Evolutionary conservation across 1,284 basidiomycete genomes (phyloP).

Genomic region (Ceratobasidium sp.): DNA sequence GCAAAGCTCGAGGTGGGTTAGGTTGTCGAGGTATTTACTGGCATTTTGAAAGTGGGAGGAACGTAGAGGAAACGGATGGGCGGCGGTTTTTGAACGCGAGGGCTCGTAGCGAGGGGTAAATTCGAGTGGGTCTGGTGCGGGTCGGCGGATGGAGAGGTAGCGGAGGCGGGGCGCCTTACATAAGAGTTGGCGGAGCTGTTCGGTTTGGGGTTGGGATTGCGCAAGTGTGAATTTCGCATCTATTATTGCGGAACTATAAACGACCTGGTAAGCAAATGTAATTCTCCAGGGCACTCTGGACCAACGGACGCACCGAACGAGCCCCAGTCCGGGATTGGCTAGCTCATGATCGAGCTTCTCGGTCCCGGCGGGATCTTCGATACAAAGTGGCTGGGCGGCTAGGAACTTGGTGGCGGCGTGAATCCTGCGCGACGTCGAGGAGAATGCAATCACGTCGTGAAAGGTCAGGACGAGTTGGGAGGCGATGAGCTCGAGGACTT

Average conservation of each 20-base stretch:
- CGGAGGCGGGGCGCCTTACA: slow-evolving; percentile 26
- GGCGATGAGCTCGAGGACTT: slow-evolving; percentile 34
- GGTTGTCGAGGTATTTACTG: not conserved
- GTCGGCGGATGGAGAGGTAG: slow-evolving; percentile 21
- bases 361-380: not conserved
- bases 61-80: slow-evolving; percentile 32
- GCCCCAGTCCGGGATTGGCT: not conserved
- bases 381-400: not conserved
- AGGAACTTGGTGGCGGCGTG: slow-evolving; percentile 19
- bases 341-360: not conserved
- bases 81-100: slow-evolving; percentile 23
- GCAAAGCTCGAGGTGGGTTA: slow-evolving; percentile 19
- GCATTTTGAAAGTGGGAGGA: slow-evolving; percentile 24
- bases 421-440: slow-evolving; percentile 21
- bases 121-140: slow-evolving; percentile 16
- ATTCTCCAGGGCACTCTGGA: not conserved
- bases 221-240: slow-evolving; percentile 16
- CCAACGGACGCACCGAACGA: not conserved
- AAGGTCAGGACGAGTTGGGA: slow-evolving; percentile 28
- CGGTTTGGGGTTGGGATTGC: slow-evolving; percentile 1
- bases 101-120: slow-evolving; percentile 18
- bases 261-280: not conserved
- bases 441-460: slow-evolving; percentile 29
- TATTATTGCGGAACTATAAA: slow-evolving; percentile 9
- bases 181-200: slow-evolving; percentile 18